A percentile compares a stretch with the other conserved stretches of the same genome.
Evolutionary conservation across 139 green algal genomes (phyloP).

Genomic region (Chlamydomonas incerta): DNA sequence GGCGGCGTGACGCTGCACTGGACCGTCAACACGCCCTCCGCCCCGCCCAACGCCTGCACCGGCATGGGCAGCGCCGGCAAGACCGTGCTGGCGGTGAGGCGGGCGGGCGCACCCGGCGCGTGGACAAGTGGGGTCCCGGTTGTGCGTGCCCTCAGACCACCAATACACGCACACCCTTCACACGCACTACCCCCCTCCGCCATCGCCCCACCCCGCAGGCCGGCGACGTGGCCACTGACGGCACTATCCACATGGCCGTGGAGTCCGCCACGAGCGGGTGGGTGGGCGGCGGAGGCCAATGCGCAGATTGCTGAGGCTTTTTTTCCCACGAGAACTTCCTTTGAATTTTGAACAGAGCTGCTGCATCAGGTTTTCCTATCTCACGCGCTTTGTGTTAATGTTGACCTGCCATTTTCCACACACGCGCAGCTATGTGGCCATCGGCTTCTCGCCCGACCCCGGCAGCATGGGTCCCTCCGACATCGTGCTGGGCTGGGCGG

Average conservation of each 20-base stretch:
- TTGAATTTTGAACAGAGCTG: too few species aligned
- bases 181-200: not conserved
- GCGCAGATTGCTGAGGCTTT: too few species aligned
- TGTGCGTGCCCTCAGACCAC: too few species aligned
- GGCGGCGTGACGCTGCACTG: conserved; percentile 16
- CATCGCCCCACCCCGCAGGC: not conserved
- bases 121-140: too few species aligned
- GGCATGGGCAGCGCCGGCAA: not conserved
- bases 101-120: too few species aligned
- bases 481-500: not conserved
- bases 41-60: conserved; percentile 5
- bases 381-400: too few species aligned
- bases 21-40: conserved; percentile 8
- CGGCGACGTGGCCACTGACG: not conserved
- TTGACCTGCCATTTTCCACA: too few species aligned
- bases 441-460: not conserved
- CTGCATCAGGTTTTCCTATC: too few species aligned
- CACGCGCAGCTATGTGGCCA: not conserved
- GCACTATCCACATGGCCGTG: conserved; percentile 16
- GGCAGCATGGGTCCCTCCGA: not conserved
- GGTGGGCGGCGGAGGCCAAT: not conserved
- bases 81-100: not conserved
- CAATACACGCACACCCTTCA: not conserved
- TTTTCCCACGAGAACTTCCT: too few species aligned
- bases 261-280: not conserved